Percentiles rank a stretch among this genome's conserved stretches.
Conservation (phyloP, 208 protist genomes). For the Leishmania arabica region DNA sequence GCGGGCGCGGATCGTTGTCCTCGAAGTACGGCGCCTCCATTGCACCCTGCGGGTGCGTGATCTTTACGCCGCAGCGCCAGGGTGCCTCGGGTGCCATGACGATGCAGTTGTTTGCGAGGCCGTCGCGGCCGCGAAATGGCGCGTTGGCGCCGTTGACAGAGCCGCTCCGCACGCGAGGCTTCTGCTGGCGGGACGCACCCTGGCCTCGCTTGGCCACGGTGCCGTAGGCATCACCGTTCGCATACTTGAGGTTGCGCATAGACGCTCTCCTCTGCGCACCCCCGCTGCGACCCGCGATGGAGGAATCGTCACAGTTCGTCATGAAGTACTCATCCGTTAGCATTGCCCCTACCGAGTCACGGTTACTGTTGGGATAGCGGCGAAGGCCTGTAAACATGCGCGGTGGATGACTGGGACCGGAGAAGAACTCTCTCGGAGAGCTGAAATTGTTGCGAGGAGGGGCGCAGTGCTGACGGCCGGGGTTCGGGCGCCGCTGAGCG, state of each 20-base stretch:
- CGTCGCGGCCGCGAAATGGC: not conserved
- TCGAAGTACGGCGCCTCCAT: conserved; percentile 73
- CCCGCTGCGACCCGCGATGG: not conserved
- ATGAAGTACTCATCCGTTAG: conserved; percentile 79
- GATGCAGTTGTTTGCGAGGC: conserved; percentile 41
- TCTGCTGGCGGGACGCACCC: conserved; percentile 6
- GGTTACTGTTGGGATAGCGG: conserved; percentile 56
- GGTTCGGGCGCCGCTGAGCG: conserved; percentile 19
- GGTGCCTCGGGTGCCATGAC: conserved; percentile 36
- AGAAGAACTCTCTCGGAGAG: conserved; percentile 63
- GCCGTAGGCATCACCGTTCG: not conserved
- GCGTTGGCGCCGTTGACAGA: not conserved
- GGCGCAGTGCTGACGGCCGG: conserved; percentile 29
- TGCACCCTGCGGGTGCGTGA: conserved; percentile 23
- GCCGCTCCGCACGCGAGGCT: not conserved
- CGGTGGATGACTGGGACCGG: conserved; percentile 66
- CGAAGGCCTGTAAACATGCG: conserved; percentile 59
- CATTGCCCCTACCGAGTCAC: conserved; percentile 59
- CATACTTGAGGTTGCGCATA: not conserved
- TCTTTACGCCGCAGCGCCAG: conserved; percentile 44
- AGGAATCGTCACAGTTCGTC: conserved; percentile 11
- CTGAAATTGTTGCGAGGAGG: conserved; percentile 34
- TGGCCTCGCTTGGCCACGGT: conserved; percentile 21
- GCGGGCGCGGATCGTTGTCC: conserved; percentile 53
- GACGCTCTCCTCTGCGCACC: not conserved